Conservation (phyloP, 2,329 filamentous ascomycete genomes). For the Phaeophleospora eucalypticola region DNA sequence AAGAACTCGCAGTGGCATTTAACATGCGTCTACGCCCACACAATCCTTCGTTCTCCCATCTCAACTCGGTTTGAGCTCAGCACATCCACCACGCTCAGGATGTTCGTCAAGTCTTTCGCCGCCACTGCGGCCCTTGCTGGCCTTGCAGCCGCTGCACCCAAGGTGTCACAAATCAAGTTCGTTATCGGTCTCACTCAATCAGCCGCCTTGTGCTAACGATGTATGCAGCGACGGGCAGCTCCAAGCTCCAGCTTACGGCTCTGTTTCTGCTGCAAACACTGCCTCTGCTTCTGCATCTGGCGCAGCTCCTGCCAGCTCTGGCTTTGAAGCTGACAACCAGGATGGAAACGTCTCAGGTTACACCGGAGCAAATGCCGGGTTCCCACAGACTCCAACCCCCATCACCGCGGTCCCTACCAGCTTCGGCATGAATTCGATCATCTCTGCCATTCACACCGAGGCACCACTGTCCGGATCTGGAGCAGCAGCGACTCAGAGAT, state of each 20-base stretch:
- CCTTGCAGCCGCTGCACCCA: conserved; percentile 33
- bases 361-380: conserved; percentile 42
- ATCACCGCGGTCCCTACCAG: conserved; percentile 36
- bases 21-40: background rate
- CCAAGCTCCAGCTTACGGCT: background rate
- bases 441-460: conserved; percentile 36
- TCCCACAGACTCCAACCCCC: conserved; percentile 34
- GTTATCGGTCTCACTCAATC: background rate
- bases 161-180: conserved; percentile 1
- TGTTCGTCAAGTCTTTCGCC: conserved; percentile 36
- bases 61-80: background rate
- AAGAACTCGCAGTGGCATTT: background rate
- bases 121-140: conserved; percentile 34
- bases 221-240: background rate
- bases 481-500: conserved; percentile 43
- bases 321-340: conserved; percentile 22
- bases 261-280: background rate
- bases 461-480: conserved; percentile 30
- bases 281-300: background rate
- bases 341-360: conserved; percentile 39
- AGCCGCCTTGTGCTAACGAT: background rate
- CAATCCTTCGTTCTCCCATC: background rate
- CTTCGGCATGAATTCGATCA: conserved; percentile 43
- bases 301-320: conserved; percentile 1
- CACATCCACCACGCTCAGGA: conserved; percentile 24